A percentile compares a stretch with the other conserved stretches of the same genome.
Evolutionary conservation across 176 grass and related monocot species (phyloP).

Genomic region (Paspalum notatum): DNA sequence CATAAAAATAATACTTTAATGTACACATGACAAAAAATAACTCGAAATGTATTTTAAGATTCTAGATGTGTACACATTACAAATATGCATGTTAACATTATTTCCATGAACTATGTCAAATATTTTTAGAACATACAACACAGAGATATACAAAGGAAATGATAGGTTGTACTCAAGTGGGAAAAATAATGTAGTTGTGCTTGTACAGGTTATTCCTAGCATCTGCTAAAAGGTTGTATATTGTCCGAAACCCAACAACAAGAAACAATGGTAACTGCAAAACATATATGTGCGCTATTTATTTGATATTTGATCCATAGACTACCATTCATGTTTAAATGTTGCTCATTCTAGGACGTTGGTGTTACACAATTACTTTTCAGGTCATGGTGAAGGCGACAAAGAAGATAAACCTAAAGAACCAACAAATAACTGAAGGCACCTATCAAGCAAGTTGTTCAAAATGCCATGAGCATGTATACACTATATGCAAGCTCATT

Average conservation of each 20-base stretch:
- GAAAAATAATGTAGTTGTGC: background rate
- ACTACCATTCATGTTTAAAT: conserved; percentile 1
- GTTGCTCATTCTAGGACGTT: background rate
- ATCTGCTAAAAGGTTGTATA: conserved; percentile 77
- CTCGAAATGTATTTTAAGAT: background rate
- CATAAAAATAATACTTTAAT: background rate
- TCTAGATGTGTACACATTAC: background rate
- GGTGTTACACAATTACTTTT: background rate
- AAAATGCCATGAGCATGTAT: conserved; percentile 1
- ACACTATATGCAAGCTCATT: conserved; percentile 18
- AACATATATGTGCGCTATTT: background rate
- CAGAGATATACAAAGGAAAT: background rate
- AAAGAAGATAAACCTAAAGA: conserved; percentile 33
- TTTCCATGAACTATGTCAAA: background rate
- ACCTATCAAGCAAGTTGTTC: background rate
- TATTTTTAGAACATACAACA: background rate
- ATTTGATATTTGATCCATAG: background rate
- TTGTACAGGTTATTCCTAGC: conserved; percentile 68
- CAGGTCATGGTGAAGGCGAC: conserved; percentile 29
- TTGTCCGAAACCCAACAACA: conserved; percentile 47
- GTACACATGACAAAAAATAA: background rate
- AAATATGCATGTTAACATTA: background rate
- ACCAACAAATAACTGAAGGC: conserved; percentile 39
- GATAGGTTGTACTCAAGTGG: background rate
- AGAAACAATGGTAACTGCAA: conserved; percentile 46